phyloP scores from a whole-genome alignment of 371 early-diverging fungal species.

The Mucor circinelloides region DNA sequence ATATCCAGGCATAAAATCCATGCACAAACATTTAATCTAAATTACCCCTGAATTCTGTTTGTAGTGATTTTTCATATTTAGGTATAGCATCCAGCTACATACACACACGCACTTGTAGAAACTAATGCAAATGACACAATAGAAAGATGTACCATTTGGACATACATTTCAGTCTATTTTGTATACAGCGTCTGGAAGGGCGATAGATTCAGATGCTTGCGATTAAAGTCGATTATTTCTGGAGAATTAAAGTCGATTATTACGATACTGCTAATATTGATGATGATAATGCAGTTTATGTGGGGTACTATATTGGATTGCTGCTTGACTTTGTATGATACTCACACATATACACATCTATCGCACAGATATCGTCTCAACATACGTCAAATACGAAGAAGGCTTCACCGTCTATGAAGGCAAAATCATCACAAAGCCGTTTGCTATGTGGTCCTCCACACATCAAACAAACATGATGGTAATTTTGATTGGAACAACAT shows the following conservation, averaged over 20 bases:
- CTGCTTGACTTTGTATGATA: not conserved
- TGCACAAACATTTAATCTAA: not conserved
- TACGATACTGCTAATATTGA: conserved; percentile 36
- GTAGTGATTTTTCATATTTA: conserved; percentile 49
- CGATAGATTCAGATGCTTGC: conserved; percentile 35
- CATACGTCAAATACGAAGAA: conserved; percentile 42
- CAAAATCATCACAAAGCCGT: conserved; percentile 32
- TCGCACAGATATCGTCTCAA: conserved; percentile 29
- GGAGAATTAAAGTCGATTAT: conserved; percentile 47
- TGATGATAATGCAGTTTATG: conserved; percentile 29
- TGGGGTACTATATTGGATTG: conserved; percentile 29
- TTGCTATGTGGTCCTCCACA: conserved; percentile 26
- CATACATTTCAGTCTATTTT: conserved; percentile 26
- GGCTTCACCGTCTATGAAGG: conserved; percentile 30
- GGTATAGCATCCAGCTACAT: conserved; percentile 17
- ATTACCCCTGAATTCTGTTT: not conserved
- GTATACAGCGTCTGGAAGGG: conserved; percentile 24
- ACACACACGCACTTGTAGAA: not conserved
- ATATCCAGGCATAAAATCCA: conserved; percentile 1
- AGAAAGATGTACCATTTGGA: conserved; percentile 33
- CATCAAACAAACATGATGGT: conserved; percentile 27
- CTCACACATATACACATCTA: not conserved
- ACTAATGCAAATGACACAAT: conserved; percentile 1
- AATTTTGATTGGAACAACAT: conserved; percentile 1
- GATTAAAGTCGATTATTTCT: conserved; percentile 21